Evolutionary conservation across 2,329 filamentous ascomycete genomes (phyloP), one percentile per base, ranked within the genome.

Genomic region (Aspergillus pseudotamarii): DNA sequence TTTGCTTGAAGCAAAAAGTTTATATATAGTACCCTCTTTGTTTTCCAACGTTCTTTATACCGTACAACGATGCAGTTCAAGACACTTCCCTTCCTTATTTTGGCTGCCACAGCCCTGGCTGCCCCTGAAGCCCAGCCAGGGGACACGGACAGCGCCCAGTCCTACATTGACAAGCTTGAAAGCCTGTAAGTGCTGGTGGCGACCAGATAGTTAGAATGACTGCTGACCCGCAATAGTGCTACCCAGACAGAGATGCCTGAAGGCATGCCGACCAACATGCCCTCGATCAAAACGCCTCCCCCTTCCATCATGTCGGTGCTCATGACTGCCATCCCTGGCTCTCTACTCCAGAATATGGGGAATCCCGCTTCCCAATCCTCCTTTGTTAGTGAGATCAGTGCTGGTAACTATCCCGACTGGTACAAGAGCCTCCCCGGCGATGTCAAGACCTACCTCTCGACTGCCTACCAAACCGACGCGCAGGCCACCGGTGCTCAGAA

Each of bases 371-470:
- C 64, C 19, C 62, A 61, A 23, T 68, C 67, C 2, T 71, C 71
- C 1, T 34, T 76, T n/a, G 46, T 65, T 26, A 66, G 62, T 34
- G 72, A 71, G 16, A 63, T 69, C 43, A 45, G 67, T 12, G 60
- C 67, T n/a, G 71, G 72, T 28, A 60, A 70, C 51, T 69, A 63
- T 11, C 72, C 73, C 1, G 58, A 56, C 28, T 75, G 74, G 74
- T 76, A 73, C 50, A 60, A 66, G 32, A 60, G 64, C 12, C 67
- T 76, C 2, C 73, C 73, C 4, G 50, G 63, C 19, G 68, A 66
- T 26, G 72, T 73, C 51, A 70, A 76, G 64, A 70, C 62, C 43
- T 73, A 71, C 60, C 19, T 72, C 19, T 61, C 67, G 12, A 60
- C 48, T 30, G 41, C 43, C 1, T 48, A 62, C 28, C 46, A 55